Percentiles rank a stretch among this genome's conserved stretches.
These are phyloP conservation scores for Pythium folliculosum DNA, from an alignment of 352 stramenopile species.

Conservation along the genomic window DNA sequence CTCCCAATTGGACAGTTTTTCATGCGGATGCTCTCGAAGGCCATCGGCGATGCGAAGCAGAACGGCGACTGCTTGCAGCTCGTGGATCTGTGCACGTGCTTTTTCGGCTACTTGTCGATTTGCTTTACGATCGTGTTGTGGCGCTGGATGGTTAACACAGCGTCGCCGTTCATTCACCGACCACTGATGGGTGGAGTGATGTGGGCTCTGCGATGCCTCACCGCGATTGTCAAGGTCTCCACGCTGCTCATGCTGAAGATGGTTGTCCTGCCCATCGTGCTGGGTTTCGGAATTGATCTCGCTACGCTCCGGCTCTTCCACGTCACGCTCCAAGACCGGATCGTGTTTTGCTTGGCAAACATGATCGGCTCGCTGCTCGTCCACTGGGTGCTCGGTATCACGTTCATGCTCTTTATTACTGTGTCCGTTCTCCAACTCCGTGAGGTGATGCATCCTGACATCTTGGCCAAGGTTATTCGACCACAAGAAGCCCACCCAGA, in stretches of 20 bases:
- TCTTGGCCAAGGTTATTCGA: constrained; percentile 86
- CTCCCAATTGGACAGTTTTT: constrained; percentile 42
- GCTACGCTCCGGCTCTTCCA: constrained; percentile 91
- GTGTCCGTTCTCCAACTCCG: constrained; percentile 94
- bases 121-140: constrained; percentile 85
- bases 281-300: constrained; percentile 94
- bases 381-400: constrained; percentile 97
- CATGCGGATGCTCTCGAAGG: constrained; percentile 54
- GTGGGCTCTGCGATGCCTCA: constrained; percentile 80
- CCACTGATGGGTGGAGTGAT: constrained; percentile 79
- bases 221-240: constrained; percentile 93
- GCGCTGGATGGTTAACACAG: constrained; percentile 82
- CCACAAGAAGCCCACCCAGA: constrained; percentile 97
- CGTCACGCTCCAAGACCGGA: constrained; percentile 67
- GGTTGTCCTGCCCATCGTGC: constrained; percentile 93
- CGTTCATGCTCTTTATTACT: constrained; percentile 98
- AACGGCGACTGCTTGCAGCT: constrained; percentile 81
- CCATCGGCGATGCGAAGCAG: constrained; percentile 57
- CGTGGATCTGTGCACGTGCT: constrained; percentile 83
- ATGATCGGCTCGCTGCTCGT: constrained; percentile 93
- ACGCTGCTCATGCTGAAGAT: constrained; percentile 97
- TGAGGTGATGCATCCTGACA: constrained; percentile 94
- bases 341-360: constrained; percentile 81
- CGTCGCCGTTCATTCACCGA: constrained; percentile 82
- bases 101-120: constrained; percentile 79